These are phyloP conservation scores for Rhodotorula sp. DNA, from an alignment of 1,284 basidiomycete species.

Conservation along the genomic window DNA sequence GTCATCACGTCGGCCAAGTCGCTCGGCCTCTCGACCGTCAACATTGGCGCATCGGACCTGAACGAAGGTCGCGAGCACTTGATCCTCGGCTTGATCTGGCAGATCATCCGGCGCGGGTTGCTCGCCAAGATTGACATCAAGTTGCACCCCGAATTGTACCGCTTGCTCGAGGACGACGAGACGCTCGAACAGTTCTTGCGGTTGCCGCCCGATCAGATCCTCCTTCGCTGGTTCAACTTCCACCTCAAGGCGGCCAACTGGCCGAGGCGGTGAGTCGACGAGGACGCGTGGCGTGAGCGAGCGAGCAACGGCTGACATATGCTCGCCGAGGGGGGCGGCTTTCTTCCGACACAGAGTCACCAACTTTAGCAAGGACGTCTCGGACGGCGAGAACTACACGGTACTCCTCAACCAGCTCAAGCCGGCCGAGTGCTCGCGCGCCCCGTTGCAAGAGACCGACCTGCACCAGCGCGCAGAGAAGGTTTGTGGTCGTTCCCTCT, in stretches of 20 bases:
- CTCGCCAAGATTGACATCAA: slow-evolving; percentile 96
- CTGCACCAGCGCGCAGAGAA: slow-evolving; percentile 81
- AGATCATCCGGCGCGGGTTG: slow-evolving; percentile 90
- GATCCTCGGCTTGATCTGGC: slow-evolving; percentile 98
- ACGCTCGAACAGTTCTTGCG: slow-evolving; percentile 92
- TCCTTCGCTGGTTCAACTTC: slow-evolving; percentile 97
- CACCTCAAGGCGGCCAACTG: slow-evolving; percentile 94
- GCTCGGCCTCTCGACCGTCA: slow-evolving; percentile 97
- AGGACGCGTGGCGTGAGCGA: not conserved
- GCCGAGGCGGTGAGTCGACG: slow-evolving; percentile 64
- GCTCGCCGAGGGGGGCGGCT: not conserved
- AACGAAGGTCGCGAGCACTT: slow-evolving; percentile 93
- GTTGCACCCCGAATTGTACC: slow-evolving; percentile 93
- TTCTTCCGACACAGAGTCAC: slow-evolving; percentile 63
- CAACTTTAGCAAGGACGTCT: slow-evolving; percentile 94
- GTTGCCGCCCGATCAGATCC: slow-evolving; percentile 92
- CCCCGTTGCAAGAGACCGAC: slow-evolving; percentile 82
- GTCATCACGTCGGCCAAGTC: slow-evolving; percentile 97
- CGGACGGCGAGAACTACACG: slow-evolving; percentile 96
- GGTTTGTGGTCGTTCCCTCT: slow-evolving; percentile 47
- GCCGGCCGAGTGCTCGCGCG: slow-evolving; percentile 87
- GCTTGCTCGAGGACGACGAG: slow-evolving; percentile 92
- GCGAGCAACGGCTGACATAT: not conserved
- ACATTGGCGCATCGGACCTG: slow-evolving; percentile 91
- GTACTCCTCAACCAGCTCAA: slow-evolving; percentile 92